Evolutionary conservation across 805 yeast species (phyloP).

Genomic region (Isabelozyma pseudorhagii): DNA sequence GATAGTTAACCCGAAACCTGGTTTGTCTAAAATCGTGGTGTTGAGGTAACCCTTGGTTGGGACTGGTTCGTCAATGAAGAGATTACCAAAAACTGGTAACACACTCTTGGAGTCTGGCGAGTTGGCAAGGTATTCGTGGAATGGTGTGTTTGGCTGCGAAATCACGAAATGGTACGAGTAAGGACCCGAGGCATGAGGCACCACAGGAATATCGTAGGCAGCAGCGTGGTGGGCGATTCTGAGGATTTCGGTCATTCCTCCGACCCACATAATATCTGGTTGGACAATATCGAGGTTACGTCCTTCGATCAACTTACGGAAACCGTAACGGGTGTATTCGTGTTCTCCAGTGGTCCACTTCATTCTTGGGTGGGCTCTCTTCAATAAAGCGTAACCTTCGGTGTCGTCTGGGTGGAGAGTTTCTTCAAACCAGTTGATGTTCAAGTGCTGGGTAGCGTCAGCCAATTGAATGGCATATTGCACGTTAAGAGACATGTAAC

Average conservation of each 20-base stretch:
- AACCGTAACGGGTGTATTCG: constrained; percentile 50
- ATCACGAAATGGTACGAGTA: constrained; percentile 50
- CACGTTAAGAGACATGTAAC: constrained; percentile 50
- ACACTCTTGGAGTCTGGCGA: constrained; percentile 46
- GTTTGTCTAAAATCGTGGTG: constrained; percentile 39
- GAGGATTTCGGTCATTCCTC: constrained; percentile 48
- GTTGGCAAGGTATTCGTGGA: constrained; percentile 50
- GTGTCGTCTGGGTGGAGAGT: constrained; percentile 50
- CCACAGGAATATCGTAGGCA: constrained; percentile 52
- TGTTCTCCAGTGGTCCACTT: constrained; percentile 55
- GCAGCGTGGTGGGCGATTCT: constrained; percentile 48
- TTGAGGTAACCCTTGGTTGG: constrained; percentile 44
- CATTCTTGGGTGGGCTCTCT: constrained; percentile 45
- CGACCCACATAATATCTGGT: constrained; percentile 56
- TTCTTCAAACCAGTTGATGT: constrained; percentile 54
- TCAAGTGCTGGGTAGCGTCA: constrained; percentile 41
- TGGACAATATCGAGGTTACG: constrained; percentile 47
- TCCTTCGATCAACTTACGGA: constrained; percentile 49
- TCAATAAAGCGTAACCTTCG: constrained; percentile 45
- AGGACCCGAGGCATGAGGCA: constrained; percentile 54
- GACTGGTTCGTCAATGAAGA: constrained; percentile 46
- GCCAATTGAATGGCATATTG: constrained; percentile 46
- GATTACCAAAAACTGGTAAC: constrained; percentile 45
- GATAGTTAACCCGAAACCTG: constrained; percentile 48
- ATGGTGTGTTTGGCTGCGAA: constrained; percentile 48